Evolutionary conservation across 2,329 filamentous ascomycete genomes (phyloP).

Genomic region (Venturia asperata): DNA sequence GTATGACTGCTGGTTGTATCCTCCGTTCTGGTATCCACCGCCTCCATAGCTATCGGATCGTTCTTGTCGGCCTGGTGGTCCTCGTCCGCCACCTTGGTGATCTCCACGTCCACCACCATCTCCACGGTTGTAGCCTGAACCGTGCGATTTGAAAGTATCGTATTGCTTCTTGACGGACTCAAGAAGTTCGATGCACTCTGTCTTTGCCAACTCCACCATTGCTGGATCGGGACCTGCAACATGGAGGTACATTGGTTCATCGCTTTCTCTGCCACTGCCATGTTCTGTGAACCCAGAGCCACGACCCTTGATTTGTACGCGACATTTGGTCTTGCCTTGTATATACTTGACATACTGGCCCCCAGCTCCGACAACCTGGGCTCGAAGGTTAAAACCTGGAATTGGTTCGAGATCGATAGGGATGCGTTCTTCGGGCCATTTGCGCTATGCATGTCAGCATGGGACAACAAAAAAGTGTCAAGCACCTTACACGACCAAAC

Average conservation of each 20-base stretch:
- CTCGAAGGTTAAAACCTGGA: constrained; percentile 89
- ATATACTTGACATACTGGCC: constrained; percentile 98
- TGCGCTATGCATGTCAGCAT: constrained; percentile 55
- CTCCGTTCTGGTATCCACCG: constrained; percentile 27
- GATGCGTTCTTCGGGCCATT: constrained; percentile 98
- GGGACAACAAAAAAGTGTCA: not conserved
- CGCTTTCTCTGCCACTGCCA: constrained; percentile 80
- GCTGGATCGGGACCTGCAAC: constrained; percentile 83
- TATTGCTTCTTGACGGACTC: constrained; percentile 83
- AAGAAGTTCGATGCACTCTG: constrained; percentile 81
- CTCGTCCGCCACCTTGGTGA: constrained; percentile 27
- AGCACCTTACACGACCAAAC: constrained; percentile 63
- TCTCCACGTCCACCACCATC: constrained; percentile 35
- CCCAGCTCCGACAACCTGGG: constrained; percentile 89
- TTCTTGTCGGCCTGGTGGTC: constrained; percentile 25
- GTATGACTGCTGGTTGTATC: constrained; percentile 17
- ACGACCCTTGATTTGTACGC: constrained; percentile 95
- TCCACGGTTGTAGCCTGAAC: constrained; percentile 41
- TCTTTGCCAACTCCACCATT: constrained; percentile 80
- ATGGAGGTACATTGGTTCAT: constrained; percentile 94
- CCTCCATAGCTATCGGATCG: constrained; percentile 25
- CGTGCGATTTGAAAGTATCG: constrained; percentile 72
- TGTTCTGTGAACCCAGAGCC: constrained; percentile 91
- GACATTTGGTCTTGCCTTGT: constrained; percentile 87
- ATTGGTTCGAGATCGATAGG: constrained; percentile 85